These are phyloP conservation scores for Flaveria floridana DNA, from an alignment of 140 eudicot genomes.

Conservation along the genomic window DNA sequence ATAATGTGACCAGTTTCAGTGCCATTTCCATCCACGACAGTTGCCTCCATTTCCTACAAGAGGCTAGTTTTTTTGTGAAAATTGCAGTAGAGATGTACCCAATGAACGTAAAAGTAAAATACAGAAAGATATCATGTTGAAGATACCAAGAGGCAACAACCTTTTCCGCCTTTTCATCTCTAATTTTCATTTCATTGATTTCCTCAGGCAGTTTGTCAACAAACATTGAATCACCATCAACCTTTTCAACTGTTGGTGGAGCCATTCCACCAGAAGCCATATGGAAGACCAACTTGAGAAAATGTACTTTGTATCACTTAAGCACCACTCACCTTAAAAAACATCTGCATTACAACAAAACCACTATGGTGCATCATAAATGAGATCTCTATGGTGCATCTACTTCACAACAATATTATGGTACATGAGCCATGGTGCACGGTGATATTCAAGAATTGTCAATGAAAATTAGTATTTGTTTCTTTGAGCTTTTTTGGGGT, in stretches of 20 bases:
- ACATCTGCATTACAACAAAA: conserved; percentile 25
- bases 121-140: not conserved
- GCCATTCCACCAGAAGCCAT: conserved; percentile 48
- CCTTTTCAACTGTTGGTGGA: conserved; percentile 33
- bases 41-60: conserved; percentile 59
- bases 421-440: not conserved
- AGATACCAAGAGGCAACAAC: conserved; percentile 25
- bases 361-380: not conserved
- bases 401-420: conserved; percentile 7
- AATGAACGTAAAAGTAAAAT: not conserved
- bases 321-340: conserved; percentile 23
- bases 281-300: conserved; percentile 1
- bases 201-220: conserved; percentile 62
- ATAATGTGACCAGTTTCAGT: conserved; percentile 79
- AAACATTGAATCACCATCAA: conserved; percentile 42
- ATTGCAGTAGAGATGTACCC: not conserved
- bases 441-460: not conserved
- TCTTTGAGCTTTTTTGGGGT: not conserved
- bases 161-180: conserved; percentile 61
- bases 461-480: not conserved
- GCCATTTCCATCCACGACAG: conserved; percentile 69
- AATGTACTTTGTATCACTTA: conserved; percentile 24
- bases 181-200: conserved; percentile 63
- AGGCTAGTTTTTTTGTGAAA: conserved; percentile 22
- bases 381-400: conserved; percentile 18